Percentiles rank a stretch among this genome's conserved stretches.
Conservation (phyloP, 2,329 filamentous ascomycete species). For the Pseudogymnoascus destructans region DNA sequence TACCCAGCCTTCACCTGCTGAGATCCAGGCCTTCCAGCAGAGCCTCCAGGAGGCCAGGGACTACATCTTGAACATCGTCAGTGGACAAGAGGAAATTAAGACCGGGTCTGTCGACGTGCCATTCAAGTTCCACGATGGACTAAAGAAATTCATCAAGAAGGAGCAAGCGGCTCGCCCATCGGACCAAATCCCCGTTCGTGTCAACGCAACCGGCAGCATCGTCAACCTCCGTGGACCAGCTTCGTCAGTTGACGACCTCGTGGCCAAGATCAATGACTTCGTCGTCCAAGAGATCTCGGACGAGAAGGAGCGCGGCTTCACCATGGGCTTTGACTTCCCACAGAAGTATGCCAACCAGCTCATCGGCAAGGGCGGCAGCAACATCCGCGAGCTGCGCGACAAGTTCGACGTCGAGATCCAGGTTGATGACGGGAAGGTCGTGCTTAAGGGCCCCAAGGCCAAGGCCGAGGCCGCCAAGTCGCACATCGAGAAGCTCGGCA, state of each 20-base stretch:
- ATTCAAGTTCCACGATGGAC: slow-evolving; percentile 49
- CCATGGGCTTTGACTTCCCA: slow-evolving; percentile 78
- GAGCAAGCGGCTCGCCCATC: slow-evolving; percentile 45
- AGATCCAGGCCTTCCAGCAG: slow-evolving; percentile 41
- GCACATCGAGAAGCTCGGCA: slow-evolving; percentile 66
- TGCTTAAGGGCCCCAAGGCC: slow-evolving; percentile 88
- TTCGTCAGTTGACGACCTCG: slow-evolving; percentile 57
- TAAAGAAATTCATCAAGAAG: slow-evolving; percentile 50
- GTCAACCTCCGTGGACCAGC: slow-evolving; percentile 67
- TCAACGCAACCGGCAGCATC: slow-evolving; percentile 43
- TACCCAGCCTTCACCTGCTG: slow-evolving; percentile 35
- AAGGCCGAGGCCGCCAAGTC: slow-evolving; percentile 81
- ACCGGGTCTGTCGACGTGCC: slow-evolving; percentile 43
- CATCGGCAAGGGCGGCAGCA: slow-evolving; percentile 54
- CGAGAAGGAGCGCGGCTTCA: slow-evolving; percentile 86
- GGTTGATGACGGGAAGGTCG: slow-evolving; percentile 84
- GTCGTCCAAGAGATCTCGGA: slow-evolving; percentile 81
- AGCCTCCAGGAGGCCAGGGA: slow-evolving; percentile 42
- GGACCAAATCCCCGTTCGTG: slow-evolving; percentile 46
- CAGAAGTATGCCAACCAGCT: slow-evolving; percentile 87
- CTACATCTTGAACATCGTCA: slow-evolving; percentile 44
- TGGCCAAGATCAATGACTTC: slow-evolving; percentile 62
- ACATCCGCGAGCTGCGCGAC: slow-evolving; percentile 52
- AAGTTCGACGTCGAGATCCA: slow-evolving; percentile 66
- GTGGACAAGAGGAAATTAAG: slow-evolving; percentile 43